Conservation (phyloP, 176 grass and related monocot genomes). For the Eleusine indica region DNA sequence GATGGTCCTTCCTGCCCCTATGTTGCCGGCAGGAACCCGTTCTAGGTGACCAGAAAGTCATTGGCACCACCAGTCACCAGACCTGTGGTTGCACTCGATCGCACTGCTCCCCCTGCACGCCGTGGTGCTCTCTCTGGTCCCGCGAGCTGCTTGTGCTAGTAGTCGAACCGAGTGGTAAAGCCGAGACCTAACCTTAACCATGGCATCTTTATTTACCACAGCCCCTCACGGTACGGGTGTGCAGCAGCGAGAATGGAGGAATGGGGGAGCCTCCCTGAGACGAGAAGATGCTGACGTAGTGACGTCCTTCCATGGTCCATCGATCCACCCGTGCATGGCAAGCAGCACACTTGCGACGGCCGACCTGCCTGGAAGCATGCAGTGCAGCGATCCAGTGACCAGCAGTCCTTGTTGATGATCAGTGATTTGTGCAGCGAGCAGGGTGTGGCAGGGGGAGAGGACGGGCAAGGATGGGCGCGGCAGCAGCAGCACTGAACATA, state of each 20-base stretch:
- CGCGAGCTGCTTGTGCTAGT: not conserved
- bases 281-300: conserved; percentile 20
- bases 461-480: not conserved
- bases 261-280: not conserved
- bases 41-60: not conserved
- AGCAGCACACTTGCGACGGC: conserved; percentile 34
- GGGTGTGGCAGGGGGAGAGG: not conserved
- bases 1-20: conserved; percentile 16
- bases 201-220: conserved; percentile 11
- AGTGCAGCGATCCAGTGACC: not conserved
- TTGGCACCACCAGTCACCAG: not conserved
- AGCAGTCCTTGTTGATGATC: not conserved
- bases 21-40: conserved; percentile 11
- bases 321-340: conserved; percentile 20
- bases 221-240: not conserved
- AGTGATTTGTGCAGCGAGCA: not conserved
- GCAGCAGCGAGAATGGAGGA: conserved; percentile 16
- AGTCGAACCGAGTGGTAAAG: too few species aligned
- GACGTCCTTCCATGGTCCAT: not conserved
- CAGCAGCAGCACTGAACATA: conserved; percentile 28
- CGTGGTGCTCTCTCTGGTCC: not conserved
- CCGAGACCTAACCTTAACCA: too few species aligned
- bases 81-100: not conserved
- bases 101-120: conserved; percentile 8
- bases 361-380: not conserved